Conservation (phyloP, 495 filamentous ascomycete species). For the Thozetella sp. region DNA sequence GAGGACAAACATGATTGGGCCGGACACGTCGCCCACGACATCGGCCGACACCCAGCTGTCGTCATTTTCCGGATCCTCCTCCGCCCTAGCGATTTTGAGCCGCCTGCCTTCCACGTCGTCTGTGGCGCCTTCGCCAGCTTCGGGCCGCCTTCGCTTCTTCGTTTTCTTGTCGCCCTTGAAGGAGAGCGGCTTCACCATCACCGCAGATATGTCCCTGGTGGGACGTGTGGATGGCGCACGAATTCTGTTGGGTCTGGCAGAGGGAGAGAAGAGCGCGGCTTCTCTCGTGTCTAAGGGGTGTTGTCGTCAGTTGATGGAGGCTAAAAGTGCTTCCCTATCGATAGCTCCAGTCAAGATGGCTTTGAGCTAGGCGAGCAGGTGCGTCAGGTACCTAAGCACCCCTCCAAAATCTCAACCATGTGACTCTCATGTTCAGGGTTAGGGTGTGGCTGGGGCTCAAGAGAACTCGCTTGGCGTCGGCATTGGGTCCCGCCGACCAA, state of each 20-base stretch:
- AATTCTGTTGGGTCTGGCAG: neutral
- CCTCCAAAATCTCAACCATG: too few relatives aligned
- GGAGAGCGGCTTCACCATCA: conserved; percentile 77
- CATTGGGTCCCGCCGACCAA: too few relatives aligned
- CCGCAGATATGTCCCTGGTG: conserved; percentile 2
- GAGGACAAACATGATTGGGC: conserved; percentile 80
- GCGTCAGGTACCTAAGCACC: too few relatives aligned
- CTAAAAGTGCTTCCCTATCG: too few relatives aligned
- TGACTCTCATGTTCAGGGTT: too few relatives aligned
- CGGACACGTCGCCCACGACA: conserved; percentile 69
- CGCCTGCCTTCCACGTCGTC: conserved; percentile 40
- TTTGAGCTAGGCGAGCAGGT: too few relatives aligned
- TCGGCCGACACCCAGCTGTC: conserved; percentile 93
- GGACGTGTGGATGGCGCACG: neutral
- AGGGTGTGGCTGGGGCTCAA: too few relatives aligned
- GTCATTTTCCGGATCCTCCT: conserved; percentile 59
- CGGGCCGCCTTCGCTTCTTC: conserved; percentile 82
- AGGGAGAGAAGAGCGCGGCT: too few relatives aligned
- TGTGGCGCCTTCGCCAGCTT: conserved; percentile 35
- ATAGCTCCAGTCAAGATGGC: conserved; percentile 7
- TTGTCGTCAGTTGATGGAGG: too few relatives aligned
- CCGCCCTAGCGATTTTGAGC: conserved; percentile 30
- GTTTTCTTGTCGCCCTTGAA: conserved; percentile 98
- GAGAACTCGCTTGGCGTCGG: conserved; percentile 6
- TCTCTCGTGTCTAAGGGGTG: too few relatives aligned